These are phyloP conservation scores for Zymoseptoria tritici DNA, from an alignment of 2,329 filamentous ascomycete genomes.

Conservation along the genomic window DNA sequence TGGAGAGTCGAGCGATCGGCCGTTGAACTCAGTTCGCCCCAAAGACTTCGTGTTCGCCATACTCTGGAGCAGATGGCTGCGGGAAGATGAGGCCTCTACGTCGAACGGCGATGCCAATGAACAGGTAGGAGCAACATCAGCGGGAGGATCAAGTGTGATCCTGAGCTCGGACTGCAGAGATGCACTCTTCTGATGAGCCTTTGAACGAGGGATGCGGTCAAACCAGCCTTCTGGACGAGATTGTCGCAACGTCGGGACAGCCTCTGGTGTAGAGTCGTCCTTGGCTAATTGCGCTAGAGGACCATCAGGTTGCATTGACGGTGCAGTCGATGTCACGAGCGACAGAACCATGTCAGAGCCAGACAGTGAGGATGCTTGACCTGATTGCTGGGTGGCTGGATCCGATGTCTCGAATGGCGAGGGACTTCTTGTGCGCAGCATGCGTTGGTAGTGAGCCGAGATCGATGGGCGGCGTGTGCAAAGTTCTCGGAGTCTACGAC, in stretches of 20 bases:
- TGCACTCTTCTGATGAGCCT: conserved; percentile 45
- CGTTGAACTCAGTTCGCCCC: conserved; percentile 26
- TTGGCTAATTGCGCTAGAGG: conserved; percentile 41
- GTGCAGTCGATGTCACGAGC: conserved; percentile 44
- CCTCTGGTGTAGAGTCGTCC: conserved; percentile 20
- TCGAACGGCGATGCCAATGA: conserved; percentile 40
- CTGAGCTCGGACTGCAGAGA: conserved; percentile 43
- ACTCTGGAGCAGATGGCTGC: conserved; percentile 27
- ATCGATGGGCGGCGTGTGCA: conserved; percentile 56
- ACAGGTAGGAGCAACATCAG: conserved; percentile 10
- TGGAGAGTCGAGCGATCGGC: conserved; percentile 42
- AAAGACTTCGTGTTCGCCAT: conserved; percentile 29
- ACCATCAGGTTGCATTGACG: conserved; percentile 45
- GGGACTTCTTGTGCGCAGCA: conserved; percentile 53
- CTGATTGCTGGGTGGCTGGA: conserved; percentile 21
- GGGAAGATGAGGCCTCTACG: conserved; percentile 14
- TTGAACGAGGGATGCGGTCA: conserved; percentile 36
- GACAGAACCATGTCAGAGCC: conserved; percentile 46
- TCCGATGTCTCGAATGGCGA: conserved; percentile 46
- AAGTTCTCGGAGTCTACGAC: conserved; percentile 51
- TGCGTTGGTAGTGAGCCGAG: conserved; percentile 56
- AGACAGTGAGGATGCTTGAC: conserved; percentile 34
- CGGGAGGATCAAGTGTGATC: conserved; percentile 23
- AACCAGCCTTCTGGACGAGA: conserved; percentile 35
- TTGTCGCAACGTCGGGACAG: conserved; percentile 24